Evolutionary conservation across 2,329 filamentous ascomycete genomes (phyloP).

Genomic region (Beauveria rudraprayagi): DNA sequence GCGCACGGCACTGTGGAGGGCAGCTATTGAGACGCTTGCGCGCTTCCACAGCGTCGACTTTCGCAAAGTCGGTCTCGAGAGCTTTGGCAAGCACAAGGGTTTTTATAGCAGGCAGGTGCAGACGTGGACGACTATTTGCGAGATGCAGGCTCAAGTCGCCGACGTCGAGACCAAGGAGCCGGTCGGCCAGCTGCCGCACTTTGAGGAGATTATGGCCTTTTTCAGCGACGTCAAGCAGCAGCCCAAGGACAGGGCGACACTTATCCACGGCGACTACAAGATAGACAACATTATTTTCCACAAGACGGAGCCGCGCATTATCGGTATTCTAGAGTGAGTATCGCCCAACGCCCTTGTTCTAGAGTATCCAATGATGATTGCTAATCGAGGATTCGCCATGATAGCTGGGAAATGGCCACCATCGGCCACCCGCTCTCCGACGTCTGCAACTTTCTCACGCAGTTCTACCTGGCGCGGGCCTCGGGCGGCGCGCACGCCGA

Average conservation of each 20-base stretch:
- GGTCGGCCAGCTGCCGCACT: constrained; percentile 78
- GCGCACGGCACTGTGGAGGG: constrained; percentile 74
- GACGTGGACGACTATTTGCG: constrained; percentile 73
- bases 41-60: constrained; percentile 73
- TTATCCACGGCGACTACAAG: constrained; percentile 96
- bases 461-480: constrained; percentile 26
- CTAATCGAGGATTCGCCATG: not conserved
- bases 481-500: constrained; percentile 16
- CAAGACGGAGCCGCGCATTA: constrained; percentile 76
- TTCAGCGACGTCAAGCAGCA: constrained; percentile 63
- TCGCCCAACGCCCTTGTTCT: not conserved
- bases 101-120: constrained; percentile 83
- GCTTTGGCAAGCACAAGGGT: constrained; percentile 63
- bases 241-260: constrained; percentile 66
- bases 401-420: constrained; percentile 92
- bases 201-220: constrained; percentile 70
- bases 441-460: constrained; percentile 63
- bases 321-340: constrained; percentile 79
- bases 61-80: constrained; percentile 56
- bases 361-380: not conserved
- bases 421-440: constrained; percentile 94
- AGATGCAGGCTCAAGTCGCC: constrained; percentile 63
- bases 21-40: constrained; percentile 74
- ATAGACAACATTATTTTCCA: constrained; percentile 89
- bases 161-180: constrained; percentile 70